Base-by-base conservation (phyloP, 805 yeast species). In the Lachancea meyersii region DNA sequence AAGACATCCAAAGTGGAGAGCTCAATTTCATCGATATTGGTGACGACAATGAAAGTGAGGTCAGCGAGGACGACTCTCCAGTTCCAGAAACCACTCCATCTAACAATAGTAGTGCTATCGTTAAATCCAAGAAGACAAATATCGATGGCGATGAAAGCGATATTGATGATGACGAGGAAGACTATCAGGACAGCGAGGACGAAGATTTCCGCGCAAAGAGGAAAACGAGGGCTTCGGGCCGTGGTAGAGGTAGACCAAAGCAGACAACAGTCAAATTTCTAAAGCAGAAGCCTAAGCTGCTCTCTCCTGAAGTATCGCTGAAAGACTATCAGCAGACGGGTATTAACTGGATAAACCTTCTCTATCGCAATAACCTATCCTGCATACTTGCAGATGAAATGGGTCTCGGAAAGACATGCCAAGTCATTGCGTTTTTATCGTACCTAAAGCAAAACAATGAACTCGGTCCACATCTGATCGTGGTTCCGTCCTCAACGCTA, bases 371-470 rank as follows among this genome's bases (percentile, higher is more conserved):
- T 57, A 73, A 79, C 14, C 70, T 93, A 44, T 87, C 96, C 5
- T 89, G 98, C 66, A 93, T 93, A 44, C 69, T 93, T 38, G 99
- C 98, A 0, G 99, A 93, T 67, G 99, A 93, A 61, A 93, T 93
- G 99, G 99, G 95, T 4, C 70, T 93, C 38, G 99, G 99, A 46
- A 93, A 93, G 60, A 93, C 98, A 0, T 84, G 95, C 60, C 97
- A 93, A 65, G 96, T 93, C 24, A 91, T 93, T 64, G 75, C 97
- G 6, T 93, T 93, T 58, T 67, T 93, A 58, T 88, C 97, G 1
- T 80, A 83, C 57, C 71, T 93, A 55, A 86, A 86, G 57, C 82
- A 85, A 52, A 64, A 63, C 22, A 61, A 66, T 5, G 68, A 70
- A 37, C 59, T 61, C 1, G 94, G 95, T 0, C 96, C 96, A 1